These are phyloP conservation scores for Stephania yunnanensis DNA, from an alignment of 164 flowering plant species.

Conservation along the genomic window DNA sequence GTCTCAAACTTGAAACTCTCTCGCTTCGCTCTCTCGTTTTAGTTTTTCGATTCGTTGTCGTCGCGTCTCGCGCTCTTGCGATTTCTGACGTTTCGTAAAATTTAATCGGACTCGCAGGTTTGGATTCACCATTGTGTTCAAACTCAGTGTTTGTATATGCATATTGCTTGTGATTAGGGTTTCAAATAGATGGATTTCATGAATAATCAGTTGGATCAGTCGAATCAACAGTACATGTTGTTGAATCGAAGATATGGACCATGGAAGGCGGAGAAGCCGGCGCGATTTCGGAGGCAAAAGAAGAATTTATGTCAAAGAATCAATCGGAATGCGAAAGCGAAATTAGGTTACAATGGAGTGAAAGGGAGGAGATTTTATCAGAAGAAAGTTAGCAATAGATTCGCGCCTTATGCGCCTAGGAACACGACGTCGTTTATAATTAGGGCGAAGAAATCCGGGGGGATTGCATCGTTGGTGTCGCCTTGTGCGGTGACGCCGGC, in stretches of 20 bases:
- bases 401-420: conserved; percentile 10
- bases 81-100: no score
- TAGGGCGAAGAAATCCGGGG: conserved; percentile 7
- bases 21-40: background rate
- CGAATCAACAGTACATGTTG: no score
- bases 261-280: background rate
- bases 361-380: conserved; percentile 3
- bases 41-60: no score
- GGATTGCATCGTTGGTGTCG: background rate
- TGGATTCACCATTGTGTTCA: no score
- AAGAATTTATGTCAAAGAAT: background rate
- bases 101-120: no score
- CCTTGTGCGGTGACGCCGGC: background rate
- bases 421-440: conserved; percentile 9
- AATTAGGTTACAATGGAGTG: background rate
- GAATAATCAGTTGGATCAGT: no score
- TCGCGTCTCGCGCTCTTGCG: no score
- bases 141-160: no score
- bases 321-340: no score
- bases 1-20: background rate
- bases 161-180: no score
- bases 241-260: no score
- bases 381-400: conserved; percentile 5
- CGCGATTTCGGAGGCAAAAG: background rate
- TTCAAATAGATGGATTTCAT: no score